Conservation (phyloP, 805 yeast species). For the Barnettozyma populi region DNA sequence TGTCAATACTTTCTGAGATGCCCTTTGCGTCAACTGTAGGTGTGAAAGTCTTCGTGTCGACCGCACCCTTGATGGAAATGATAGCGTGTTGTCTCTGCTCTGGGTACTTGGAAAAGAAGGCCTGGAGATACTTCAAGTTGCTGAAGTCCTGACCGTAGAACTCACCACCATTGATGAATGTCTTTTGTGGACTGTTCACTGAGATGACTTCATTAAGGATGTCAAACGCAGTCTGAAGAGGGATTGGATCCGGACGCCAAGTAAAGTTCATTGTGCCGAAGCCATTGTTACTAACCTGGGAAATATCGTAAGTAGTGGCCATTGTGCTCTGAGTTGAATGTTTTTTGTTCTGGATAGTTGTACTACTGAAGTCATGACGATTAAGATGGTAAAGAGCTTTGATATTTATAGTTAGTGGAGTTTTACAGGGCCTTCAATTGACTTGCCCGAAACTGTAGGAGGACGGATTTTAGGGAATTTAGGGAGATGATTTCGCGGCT, state of each 20-base stretch:
- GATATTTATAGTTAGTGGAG: too few species aligned
- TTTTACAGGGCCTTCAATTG: too few species aligned
- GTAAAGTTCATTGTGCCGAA: conserved; percentile 83
- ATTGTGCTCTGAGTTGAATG: background rate
- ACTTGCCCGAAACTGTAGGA: too few species aligned
- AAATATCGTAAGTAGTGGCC: background rate
- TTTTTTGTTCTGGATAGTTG: background rate
- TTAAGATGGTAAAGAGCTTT: too few species aligned
- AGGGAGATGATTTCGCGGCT: too few species aligned
- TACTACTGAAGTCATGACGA: too few species aligned
- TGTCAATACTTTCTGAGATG: conserved; percentile 43
- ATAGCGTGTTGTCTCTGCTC: conserved; percentile 50
- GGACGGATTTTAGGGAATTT: too few species aligned
- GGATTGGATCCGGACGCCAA: conserved; percentile 54
- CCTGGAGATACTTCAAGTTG: conserved; percentile 52
- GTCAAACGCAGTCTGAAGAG: conserved; percentile 47
- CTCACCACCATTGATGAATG: conserved; percentile 68
- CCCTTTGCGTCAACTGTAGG: conserved; percentile 50
- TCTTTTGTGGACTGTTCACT: conserved; percentile 34
- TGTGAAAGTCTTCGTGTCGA: conserved; percentile 28
- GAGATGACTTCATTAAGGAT: conserved; percentile 49
- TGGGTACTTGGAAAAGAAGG: conserved; percentile 54
- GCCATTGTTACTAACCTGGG: conserved; percentile 34
- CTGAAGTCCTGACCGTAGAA: conserved; percentile 60
- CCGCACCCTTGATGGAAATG: conserved; percentile 66